phyloP scores from a whole-genome alignment of 148 eudicot species.

The Amaranthus palmeri region DNA sequence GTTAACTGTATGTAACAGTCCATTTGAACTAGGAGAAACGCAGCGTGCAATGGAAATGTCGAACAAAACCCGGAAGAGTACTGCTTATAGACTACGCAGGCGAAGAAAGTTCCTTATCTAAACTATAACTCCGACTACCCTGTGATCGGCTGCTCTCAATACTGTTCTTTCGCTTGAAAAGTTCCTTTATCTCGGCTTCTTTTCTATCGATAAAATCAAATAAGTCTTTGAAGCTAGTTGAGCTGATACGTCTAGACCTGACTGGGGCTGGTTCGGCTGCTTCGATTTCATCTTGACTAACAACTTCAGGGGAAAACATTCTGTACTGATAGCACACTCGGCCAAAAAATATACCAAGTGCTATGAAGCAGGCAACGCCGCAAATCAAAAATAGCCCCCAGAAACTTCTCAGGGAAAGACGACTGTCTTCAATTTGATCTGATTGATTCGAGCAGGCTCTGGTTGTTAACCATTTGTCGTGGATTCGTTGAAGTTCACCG shows the following conservation, averaged over 20 bases:
- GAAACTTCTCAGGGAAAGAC: slow-evolving; percentile 71
- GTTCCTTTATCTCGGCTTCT: slow-evolving; percentile 57
- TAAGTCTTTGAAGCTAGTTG: slow-evolving; percentile 50
- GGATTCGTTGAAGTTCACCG: slow-evolving; percentile 69
- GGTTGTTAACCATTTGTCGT: slow-evolving; percentile 69
- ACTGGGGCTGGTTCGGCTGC: slow-evolving; percentile 23
- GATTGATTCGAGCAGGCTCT: slow-evolving; percentile 39
- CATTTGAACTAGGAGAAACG: not conserved
- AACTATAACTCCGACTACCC: slow-evolving; percentile 24
- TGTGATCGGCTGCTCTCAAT: slow-evolving; percentile 25
- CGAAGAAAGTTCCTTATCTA: slow-evolving; percentile 16
- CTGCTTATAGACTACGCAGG: not conserved
- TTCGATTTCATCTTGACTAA: slow-evolving; percentile 36
- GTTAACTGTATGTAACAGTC: not conserved
- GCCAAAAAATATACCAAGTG: slow-evolving; percentile 50
- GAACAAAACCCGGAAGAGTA: not conserved
- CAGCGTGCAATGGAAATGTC: not conserved
- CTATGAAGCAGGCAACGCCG: slow-evolving; percentile 58
- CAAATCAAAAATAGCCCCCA: slow-evolving; percentile 92
- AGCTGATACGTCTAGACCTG: slow-evolving; percentile 32
- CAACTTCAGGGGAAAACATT: slow-evolving; percentile 38
- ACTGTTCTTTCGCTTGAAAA: slow-evolving; percentile 36
- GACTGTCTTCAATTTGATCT: slow-evolving; percentile 34
- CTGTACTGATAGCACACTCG: slow-evolving; percentile 54
- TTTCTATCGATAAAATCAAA: slow-evolving; percentile 54